Base-by-base conservation (phyloP, 2,329 filamentous ascomycete genomes). In the Ceratocystis huliohia region DNA sequence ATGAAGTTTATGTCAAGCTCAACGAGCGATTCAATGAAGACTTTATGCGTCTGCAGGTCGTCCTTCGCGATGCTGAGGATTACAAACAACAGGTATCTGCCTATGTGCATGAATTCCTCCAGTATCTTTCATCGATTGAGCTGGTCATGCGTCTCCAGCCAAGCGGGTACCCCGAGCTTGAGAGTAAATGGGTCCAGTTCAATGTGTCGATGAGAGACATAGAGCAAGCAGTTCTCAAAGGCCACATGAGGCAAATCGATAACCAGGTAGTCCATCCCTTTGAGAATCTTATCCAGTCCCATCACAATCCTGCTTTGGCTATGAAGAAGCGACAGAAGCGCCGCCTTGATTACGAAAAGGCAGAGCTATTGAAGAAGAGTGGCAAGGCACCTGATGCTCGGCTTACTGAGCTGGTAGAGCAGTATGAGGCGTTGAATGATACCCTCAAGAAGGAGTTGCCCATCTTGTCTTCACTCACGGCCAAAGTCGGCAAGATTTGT, bases 321-420 rank as follows among this genome's bases (percentile, higher is more conserved):
- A 96, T 97, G 84, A 89, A 91, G 73, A 96, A 97, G 78, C 88
- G 94, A 28, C 88, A 92, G 71, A 97, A 97, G 78, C 87, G 90
- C n/a, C 83, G 95, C 15, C 78, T 93, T 17, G 91, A 96, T 73
- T 97, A 89, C 74, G 90, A 93, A 70, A 88, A 88, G 70, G 90
- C 84, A 71, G 86, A 89, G 72, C 84, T 88, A 70, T 81, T 92
- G 67, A 87, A 88, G 72, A 88, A 91, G 57, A 82, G 84, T 44
- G 90, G 91, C 69, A 92, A 95, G 75, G 95, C 90, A 71, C 81
- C 91, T 13, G 93, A 97, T 74, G 88, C 91, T 72, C 94, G 93
- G 74, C 87, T 92, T 3, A 80, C 84, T 17, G 91, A 96, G 71
- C 84, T 88, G 48, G 90, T 91, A 22, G 91, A 96, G 72, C 88